A percentile compares a stretch with the other conserved stretches of the same genome.
Conservation (phyloP, 768 basidiomycete species). For the Paxillus ammoniavirescens region DNA sequence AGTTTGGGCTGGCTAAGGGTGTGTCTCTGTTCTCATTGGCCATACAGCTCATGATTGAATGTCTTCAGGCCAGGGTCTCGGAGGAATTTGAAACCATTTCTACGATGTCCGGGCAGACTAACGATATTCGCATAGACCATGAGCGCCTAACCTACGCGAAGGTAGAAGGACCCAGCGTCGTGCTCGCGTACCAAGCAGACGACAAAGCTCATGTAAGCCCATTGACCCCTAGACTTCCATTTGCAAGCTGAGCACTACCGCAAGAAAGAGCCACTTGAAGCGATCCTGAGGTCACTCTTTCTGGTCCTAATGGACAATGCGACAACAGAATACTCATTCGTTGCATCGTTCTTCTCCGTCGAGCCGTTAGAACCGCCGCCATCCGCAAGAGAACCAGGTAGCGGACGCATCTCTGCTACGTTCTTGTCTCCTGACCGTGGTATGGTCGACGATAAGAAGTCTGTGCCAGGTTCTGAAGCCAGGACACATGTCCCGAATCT, state of each 20-base stretch:
- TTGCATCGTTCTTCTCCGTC: slow-evolving; percentile 76
- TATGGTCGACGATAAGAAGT: slow-evolving; percentile 39
- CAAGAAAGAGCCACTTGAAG: slow-evolving; percentile 83
- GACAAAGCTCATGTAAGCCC: slow-evolving; percentile 80
- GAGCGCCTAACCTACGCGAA: slow-evolving; percentile 65
- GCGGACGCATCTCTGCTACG: slow-evolving; percentile 31
- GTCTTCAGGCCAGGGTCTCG: slow-evolving; percentile 53
- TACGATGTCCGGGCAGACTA: slow-evolving; percentile 40
- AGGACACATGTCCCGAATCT: slow-evolving; percentile 32
- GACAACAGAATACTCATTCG: slow-evolving; percentile 86
- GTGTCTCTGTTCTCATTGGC: slow-evolving; percentile 7
- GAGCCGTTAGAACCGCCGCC: slow-evolving; percentile 24
- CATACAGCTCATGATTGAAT: background rate
- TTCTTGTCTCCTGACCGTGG: slow-evolving; percentile 43
- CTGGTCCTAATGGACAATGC: slow-evolving; percentile 95
- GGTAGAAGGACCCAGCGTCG: slow-evolving; percentile 77
- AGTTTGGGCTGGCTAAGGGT: slow-evolving; percentile 81
- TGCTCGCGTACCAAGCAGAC: slow-evolving; percentile 86
- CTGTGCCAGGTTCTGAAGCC: slow-evolving; percentile 51
- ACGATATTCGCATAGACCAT: slow-evolving; percentile 40
- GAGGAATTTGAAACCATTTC: slow-evolving; percentile 74
- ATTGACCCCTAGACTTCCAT: background rate
- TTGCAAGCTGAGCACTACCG: slow-evolving; percentile 11
- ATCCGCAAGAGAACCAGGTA: slow-evolving; percentile 35
- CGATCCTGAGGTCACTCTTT: slow-evolving; percentile 78